Evolutionary conservation across 495 filamentous ascomycete species (phyloP), one percentile per base, ranked within the genome.

Genomic region (Aspergillus funiculosus): DNA sequence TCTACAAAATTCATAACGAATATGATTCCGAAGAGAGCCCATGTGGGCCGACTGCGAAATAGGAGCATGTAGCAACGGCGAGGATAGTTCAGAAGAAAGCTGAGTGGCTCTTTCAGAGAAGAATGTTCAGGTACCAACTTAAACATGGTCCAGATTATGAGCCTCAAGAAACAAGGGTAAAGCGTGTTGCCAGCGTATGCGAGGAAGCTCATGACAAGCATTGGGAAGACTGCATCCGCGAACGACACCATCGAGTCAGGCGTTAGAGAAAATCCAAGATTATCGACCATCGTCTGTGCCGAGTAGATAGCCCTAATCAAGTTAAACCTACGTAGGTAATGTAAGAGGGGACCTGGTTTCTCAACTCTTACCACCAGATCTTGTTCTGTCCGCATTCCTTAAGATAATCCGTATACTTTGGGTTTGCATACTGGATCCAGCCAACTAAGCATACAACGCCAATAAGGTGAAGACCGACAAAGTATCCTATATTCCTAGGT

Each of bases 241-340:
- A 94, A 91, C 0, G 81, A 82, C 39, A 81, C 74, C 85, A 94
- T 89, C 29, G 83, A 88, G 62, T 92, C 84, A 1, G 87, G 85
- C 0, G 85, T 92, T 28, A 92, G 70, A 1, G 87, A 88, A 39
- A 77, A 85, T 19, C 82, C 82, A 51, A 71, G 35, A 84, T 69
- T 68, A 39, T 58, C 36, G 0, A 60, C 24, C 59, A 64, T 64
- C 13, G 61, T 62, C 41, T 64, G 61, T 17, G 63, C 43, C 5
- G 63, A 59, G 32, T 64, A 66, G 31, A 66, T 57, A 0, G 51
- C 63, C 63, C 63, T 66, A 17, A 5, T 21, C 11, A 1, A 22
- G 34, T 41, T 27, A 26, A 6, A 19, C 10, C 20, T 26, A 29
- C 40, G 9, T 19, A 42, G 13, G 5, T n/a, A 40, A 32, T 36